Evolutionary conservation across 805 yeast species (phyloP).

Genomic region (Saccharomyces eubayanus): DNA sequence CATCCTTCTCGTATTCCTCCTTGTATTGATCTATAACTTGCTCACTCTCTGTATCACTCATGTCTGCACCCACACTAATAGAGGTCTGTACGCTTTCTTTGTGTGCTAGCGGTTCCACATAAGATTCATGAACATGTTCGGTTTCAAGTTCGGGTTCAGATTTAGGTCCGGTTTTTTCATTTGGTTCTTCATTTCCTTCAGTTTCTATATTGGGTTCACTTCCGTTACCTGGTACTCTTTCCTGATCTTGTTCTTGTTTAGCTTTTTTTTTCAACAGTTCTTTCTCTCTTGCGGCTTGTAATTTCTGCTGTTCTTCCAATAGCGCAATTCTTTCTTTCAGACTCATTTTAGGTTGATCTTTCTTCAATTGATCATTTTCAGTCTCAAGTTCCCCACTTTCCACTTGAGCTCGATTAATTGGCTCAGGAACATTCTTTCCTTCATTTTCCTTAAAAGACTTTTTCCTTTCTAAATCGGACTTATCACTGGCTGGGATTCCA

Average conservation of each 20-base stretch:
- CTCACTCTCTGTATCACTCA: neutral
- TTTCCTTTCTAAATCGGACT: constrained; percentile 5
- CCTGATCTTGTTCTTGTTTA: constrained; percentile 23
- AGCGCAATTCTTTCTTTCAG: constrained; percentile 80
- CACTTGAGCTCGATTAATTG: constrained; percentile 13
- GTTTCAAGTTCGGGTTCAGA: neutral
- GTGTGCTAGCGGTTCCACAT: neutral
- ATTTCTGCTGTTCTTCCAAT: constrained; percentile 71
- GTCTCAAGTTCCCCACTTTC: constrained; percentile 17
- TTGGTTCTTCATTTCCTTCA: neutral
- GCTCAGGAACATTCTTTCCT: constrained; percentile 14
- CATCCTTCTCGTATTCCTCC: constrained; percentile 11
- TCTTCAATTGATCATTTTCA: constrained; percentile 32
- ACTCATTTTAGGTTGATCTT: constrained; percentile 66
- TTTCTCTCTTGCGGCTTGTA: constrained; percentile 68
- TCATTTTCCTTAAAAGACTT: neutral
- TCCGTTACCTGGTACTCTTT: constrained; percentile 1
- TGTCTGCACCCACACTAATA: neutral
- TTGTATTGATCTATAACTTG: neutral
- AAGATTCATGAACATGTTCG: neutral
- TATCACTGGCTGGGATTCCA: constrained; percentile 3
- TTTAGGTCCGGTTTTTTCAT: neutral
- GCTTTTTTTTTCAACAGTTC: constrained; percentile 47
- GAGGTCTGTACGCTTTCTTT: neutral
- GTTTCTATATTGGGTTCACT: neutral